Evolutionary conservation across 1,284 basidiomycete species (phyloP), one percentile per base, ranked within the genome.

Genomic region (Microbotryomycetes sp.): DNA sequence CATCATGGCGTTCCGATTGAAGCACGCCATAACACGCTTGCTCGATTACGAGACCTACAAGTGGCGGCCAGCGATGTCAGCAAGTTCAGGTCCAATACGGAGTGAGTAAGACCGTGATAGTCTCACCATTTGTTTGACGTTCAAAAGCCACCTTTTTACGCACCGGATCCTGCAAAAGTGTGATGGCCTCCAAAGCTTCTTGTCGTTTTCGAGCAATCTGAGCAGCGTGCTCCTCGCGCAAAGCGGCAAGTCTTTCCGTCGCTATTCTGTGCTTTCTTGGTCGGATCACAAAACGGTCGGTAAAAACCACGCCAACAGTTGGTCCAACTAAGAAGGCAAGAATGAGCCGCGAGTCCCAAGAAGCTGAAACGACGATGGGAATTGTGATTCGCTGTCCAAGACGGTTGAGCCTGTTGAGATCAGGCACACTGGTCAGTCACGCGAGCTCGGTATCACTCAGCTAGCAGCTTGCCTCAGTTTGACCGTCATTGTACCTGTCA

Each of bases 31-130:
- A 92, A 45, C 77, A 80, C 3, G 88, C 89, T 60, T 85, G 82
- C 47, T 84, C 72, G 65, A 92, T 83, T 55, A 92, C 80, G 47
- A 92, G 79, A 56, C 88, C 87, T 86, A 66, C 61, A 30, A 48
- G 23, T n/a, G n/a, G n/a, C n/a, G n/a, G n/a, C n/a, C n/a, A n/a
- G n/a, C n/a, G n/a, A n/a, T n/a, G n/a, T n/a, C n/a, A n/a, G n/a
- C n/a, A n/a, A n/a, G n/a, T n/a, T n/a, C n/a, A n/a, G n/a, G n/a
- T n/a, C n/a, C n/a, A n/a, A n/a, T n/a, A n/a, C n/a, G 52, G n/a
- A 60, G 26, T 12, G 15, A 47, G 14, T 4, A 47, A n/a, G 29
- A 50, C 31, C 28, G 46, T n/a, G n/a, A n/a, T n/a, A n/a, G 3
- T 69, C 73, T 59, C 51, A 75, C 77, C 80, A 32, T 76, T 69